Evolutionary conservation across 129 eudicot genomes (phyloP).

Genomic region (Flaveria linearis): DNA sequence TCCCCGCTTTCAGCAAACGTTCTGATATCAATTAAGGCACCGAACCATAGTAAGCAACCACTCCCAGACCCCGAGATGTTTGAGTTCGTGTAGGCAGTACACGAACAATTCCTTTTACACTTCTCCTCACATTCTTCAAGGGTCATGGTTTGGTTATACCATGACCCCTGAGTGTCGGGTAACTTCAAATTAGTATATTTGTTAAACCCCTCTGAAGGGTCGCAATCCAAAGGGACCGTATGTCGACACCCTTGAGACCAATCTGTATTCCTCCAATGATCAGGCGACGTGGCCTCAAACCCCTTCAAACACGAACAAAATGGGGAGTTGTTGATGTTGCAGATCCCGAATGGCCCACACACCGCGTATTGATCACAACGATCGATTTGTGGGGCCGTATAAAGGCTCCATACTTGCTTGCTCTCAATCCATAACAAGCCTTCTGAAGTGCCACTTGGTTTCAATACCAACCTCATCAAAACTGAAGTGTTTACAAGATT

Average conservation of each 20-base stretch:
- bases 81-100: slow-evolving; percentile 43
- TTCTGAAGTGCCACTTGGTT: slow-evolving; percentile 19
- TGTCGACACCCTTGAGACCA: slow-evolving; percentile 55
- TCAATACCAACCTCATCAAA: slow-evolving; percentile 2
- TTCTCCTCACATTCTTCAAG: slow-evolving; percentile 39
- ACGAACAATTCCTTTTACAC: slow-evolving; percentile 50
- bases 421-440: slow-evolving; percentile 25
- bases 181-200: slow-evolving; percentile 33
- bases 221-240: slow-evolving; percentile 31
- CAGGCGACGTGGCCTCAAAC: slow-evolving; percentile 41
- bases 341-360: slow-evolving; percentile 45
- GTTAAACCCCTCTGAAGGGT: slow-evolving; percentile 40
- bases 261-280: slow-evolving; percentile 38
- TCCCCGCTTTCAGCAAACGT: slow-evolving; percentile 24
- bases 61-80: slow-evolving; percentile 37
- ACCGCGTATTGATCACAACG: slow-evolving; percentile 37
- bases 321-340: slow-evolving; percentile 30
- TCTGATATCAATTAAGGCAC: slow-evolving; percentile 43
- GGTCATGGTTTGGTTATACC: slow-evolving; percentile 39
- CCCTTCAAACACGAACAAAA: slow-evolving; percentile 45
- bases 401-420: slow-evolving; percentile 21
- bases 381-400: not conserved
- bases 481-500: not conserved
- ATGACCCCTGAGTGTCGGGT: slow-evolving; percentile 39
- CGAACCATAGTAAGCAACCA: slow-evolving; percentile 62